Conservation (phyloP, 805 yeast genomes). For the Wickerhamomyces chaumierensis region DNA sequence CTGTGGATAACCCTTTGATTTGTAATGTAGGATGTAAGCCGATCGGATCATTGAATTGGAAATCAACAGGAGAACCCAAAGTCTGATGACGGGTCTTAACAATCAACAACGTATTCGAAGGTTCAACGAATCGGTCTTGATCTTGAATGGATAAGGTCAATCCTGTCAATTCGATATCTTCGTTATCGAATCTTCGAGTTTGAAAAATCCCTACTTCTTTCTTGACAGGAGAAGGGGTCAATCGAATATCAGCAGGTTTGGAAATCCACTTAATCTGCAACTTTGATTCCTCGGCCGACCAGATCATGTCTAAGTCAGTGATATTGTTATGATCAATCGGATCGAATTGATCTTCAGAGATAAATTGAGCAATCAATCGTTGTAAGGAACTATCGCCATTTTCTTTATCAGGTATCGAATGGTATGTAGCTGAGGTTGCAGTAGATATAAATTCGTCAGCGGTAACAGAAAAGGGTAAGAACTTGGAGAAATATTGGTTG, state of each 20-base stretch:
- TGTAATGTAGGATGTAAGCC: constrained; percentile 28
- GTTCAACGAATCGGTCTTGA: constrained; percentile 8
- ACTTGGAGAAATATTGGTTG: constrained; percentile 6
- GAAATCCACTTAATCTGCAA: constrained; percentile 12
- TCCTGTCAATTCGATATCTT: constrained; percentile 16
- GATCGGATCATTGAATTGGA: constrained; percentile 16
- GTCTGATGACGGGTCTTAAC: constrained; percentile 16
- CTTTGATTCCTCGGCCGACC: constrained; percentile 2
- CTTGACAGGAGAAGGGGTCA: constrained; percentile 5
- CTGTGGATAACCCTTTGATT: constrained; percentile 3
- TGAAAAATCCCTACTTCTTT: constrained; percentile 18
- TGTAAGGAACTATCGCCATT: no score
- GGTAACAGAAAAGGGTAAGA: constrained; percentile 9
- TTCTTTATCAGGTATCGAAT: constrained; percentile 6
- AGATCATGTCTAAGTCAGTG: constrained; percentile 12
- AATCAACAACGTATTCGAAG: constrained; percentile 14
- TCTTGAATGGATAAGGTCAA: constrained; percentile 9
- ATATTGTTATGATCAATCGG: constrained; percentile 3
- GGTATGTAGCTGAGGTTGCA: constrained; percentile 15
- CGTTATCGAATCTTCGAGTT: constrained; percentile 4
- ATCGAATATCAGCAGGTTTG: constrained; percentile 10
- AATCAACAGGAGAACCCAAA: constrained; percentile 1
- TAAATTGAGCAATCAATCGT: no score
- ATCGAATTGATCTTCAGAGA: constrained; percentile 5
- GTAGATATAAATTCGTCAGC: constrained; percentile 9